Percentiles rank a stretch among this genome's conserved stretches.
Evolutionary conservation across 2,329 filamentous ascomycete species (phyloP).

Genomic region (Colletotrichum somersetense): DNA sequence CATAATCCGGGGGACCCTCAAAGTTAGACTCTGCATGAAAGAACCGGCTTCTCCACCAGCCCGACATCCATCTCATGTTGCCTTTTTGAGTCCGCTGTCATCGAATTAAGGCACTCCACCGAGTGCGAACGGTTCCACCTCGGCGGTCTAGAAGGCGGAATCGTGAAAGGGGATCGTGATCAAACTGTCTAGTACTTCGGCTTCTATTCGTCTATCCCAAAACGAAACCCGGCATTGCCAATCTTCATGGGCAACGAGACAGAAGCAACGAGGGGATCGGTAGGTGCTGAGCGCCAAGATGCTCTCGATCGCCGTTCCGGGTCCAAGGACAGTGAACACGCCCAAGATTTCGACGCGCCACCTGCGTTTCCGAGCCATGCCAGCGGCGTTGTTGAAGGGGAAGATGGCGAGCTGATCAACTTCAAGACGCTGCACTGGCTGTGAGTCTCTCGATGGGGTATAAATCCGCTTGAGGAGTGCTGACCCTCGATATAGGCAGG

Average conservation of each 20-base stretch:
- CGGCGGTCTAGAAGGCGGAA: neutral
- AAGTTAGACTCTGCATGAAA: constrained; percentile 25
- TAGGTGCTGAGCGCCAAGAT: constrained; percentile 23
- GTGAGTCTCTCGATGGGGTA: constrained; percentile 44
- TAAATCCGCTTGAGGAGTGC: neutral
- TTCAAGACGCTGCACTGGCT: constrained; percentile 56
- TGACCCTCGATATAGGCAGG: constrained; percentile 52
- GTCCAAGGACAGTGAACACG: constrained; percentile 2
- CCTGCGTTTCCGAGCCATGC: constrained; percentile 4
- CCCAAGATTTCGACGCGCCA: neutral
- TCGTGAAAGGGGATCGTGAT: neutral
- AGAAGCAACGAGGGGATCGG: constrained; percentile 12
- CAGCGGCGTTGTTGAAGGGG: constrained; percentile 14
- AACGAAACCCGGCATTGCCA: neutral
- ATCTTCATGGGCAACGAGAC: constrained; percentile 32
- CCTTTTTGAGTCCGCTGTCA: constrained; percentile 1
- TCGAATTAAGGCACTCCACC: constrained; percentile 28
- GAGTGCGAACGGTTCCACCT: constrained; percentile 31
- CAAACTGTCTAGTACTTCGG: neutral
- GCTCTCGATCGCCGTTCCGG: neutral
- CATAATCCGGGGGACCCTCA: constrained; percentile 42
- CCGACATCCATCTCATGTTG: constrained; percentile 15
- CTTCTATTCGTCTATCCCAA: neutral
- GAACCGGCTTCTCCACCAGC: constrained; percentile 33
- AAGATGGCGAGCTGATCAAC: constrained; percentile 47